These are phyloP conservation scores for Blepharisma stoltei DNA, from an alignment of 73 alveolate species.

Conservation along the genomic window DNA sequence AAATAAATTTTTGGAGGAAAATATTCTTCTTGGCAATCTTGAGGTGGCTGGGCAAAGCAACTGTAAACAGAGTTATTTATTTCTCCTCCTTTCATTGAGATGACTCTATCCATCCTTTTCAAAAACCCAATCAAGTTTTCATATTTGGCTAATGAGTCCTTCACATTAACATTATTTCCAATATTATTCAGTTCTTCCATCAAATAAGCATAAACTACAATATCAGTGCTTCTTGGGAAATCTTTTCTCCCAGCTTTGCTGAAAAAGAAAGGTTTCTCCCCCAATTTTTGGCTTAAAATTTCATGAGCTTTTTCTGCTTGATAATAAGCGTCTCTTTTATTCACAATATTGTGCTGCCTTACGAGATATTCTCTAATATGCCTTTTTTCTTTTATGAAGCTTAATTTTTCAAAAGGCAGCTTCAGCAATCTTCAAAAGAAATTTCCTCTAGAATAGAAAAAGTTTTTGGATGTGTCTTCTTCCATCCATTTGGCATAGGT, in stretches of 20 bases:
- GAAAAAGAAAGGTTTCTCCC: slow-evolving; percentile 17
- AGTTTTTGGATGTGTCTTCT: slow-evolving; percentile 16
- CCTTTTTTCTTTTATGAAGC: background rate
- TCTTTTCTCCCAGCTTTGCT: background rate
- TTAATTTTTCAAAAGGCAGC: background rate
- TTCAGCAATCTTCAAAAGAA: background rate
- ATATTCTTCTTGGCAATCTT: too few relatives aligned
- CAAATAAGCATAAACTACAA: slow-evolving; percentile 27
- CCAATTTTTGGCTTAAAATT: background rate
- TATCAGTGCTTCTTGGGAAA: slow-evolving; percentile 1
- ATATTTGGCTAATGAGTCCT: background rate
- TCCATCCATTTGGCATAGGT: background rate
- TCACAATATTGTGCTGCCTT: background rate
- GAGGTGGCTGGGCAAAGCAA: too few relatives aligned
- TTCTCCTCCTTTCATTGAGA: background rate
- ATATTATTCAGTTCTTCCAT: background rate
- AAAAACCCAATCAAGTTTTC: background rate
- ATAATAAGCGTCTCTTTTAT: background rate
- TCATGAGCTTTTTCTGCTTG: background rate
- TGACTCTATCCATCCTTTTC: background rate
- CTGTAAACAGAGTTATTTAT: too few relatives aligned
- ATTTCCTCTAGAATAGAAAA: background rate
- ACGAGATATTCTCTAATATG: background rate
- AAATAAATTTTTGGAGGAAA: too few relatives aligned
- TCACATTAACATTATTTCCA: background rate